Base-by-base conservation (phyloP, 2,329 filamentous ascomycete genomes). In the Celoporthe dispersa region DNA sequence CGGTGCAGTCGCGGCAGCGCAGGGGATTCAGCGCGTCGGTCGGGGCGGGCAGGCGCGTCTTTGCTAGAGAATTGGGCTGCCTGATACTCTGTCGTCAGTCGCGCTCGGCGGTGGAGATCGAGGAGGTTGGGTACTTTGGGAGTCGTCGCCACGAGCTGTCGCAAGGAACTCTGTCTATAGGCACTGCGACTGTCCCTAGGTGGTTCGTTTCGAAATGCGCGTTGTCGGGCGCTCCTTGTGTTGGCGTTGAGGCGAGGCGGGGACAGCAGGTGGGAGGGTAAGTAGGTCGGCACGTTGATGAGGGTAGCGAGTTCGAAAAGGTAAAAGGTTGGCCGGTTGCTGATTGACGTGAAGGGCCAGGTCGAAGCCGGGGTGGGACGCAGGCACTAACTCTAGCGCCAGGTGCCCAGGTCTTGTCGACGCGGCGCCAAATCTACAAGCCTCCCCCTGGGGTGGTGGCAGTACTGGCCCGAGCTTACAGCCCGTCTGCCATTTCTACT, bases 341-440 rank as follows among this genome's bases (percentile, higher is more conserved):
- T 63, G 60, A 44, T 63, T 44, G 37, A 31, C 35, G 60, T 63
- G 60, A 63, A 63, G 60, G 60, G 60, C 37, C 60, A 63, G n/a
- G 60, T 63, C 35, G 33, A 63, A 41, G 35, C 60, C 60, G 60
- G 60, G 60, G 60, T 63, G 60, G 60, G 35, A 63, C 60, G 60
- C 37, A 63, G 37, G n/a, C 60, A 63, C 53, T 57, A 57, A 31
- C 37, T 22, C 37, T 63, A 63, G 60, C 37, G 60, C 60, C 25
- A 62, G 59, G 22, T 41, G 60, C 31, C 60, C 35, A 41, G 31
- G 57, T 37, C 31, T 60, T 16, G 57, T 33, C 31, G 60, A 28
- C 33, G 60, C 35, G 35, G 35, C 35, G 60, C 60, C 60, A 62
- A 62, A 41, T 22, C 25, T 63, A 44, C 22, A 39, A 25, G 22